A percentile compares a stretch with the other conserved stretches of the same genome.
These are phyloP conservation scores for Comarum palustre DNA, from an alignment of 306 rosid species.

Conservation along the genomic window DNA sequence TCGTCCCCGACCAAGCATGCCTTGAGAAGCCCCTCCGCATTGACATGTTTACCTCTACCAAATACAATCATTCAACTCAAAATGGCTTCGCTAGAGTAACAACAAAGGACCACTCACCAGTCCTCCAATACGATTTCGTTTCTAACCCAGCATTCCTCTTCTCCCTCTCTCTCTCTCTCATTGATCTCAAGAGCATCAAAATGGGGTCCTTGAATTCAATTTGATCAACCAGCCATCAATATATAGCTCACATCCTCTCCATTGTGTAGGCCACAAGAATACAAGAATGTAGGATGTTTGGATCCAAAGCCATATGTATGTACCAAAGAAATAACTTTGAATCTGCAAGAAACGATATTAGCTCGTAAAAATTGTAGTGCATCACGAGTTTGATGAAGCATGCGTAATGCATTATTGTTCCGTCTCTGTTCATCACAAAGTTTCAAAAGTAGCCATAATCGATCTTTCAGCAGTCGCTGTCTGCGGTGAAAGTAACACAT, in stretches of 20 bases:
- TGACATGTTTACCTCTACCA: conserved; percentile 1
- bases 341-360: background rate
- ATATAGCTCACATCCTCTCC: background rate
- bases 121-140: background rate
- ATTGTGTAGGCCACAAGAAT: conserved; percentile 26
- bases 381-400: conserved; percentile 7
- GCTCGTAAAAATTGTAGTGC: conserved; percentile 5
- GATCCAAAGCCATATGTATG: conserved; percentile 31
- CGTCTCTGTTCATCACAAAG: background rate
- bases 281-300: conserved; percentile 32
- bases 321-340: background rate
- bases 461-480: background rate
- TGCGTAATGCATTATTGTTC: conserved; percentile 9
- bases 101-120: conserved; percentile 10
- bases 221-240: conserved; percentile 27
- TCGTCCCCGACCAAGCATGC: conserved; percentile 16
- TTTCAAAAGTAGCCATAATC: background rate
- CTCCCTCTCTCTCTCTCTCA: background rate
- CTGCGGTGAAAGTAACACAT: background rate
- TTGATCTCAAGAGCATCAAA: conserved; percentile 15
- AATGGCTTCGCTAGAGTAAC: background rate
- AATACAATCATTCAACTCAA: background rate
- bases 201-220: background rate
- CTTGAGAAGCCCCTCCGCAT: background rate
- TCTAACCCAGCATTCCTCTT: background rate